Conservation (phyloP, 371 early-diverging fungal genomes). For the Mucor circinelloides region DNA sequence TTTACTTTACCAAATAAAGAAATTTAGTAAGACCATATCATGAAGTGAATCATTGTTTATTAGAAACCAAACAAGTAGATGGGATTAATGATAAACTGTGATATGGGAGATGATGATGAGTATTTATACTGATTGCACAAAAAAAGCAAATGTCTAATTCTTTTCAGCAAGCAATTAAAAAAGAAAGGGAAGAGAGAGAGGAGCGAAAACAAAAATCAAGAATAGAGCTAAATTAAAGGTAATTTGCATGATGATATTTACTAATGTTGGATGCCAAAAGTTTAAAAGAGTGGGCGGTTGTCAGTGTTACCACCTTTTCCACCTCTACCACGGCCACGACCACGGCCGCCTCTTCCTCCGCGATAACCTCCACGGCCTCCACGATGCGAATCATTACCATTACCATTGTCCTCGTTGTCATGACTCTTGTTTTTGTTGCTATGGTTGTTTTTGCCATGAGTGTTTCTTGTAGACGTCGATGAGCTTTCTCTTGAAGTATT, state of each 20-base stretch:
- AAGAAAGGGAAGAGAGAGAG: too few species aligned
- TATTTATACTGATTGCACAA: too few species aligned
- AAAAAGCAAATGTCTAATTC: too few species aligned
- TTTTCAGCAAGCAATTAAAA: too few species aligned
- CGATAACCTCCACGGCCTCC: constrained; percentile 13
- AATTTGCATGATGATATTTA: background rate
- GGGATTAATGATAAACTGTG: too few species aligned
- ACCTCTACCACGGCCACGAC: background rate
- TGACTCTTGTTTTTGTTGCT: background rate
- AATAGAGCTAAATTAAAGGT: too few species aligned
- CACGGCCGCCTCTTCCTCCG: constrained; percentile 9
- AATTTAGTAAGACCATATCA: too few species aligned
- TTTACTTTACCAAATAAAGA: too few species aligned
- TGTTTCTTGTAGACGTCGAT: background rate
- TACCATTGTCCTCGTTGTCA: background rate
- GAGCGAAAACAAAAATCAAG: too few species aligned
- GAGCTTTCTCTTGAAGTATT: constrained; percentile 6
- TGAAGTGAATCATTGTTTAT: too few species aligned
- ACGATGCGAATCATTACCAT: constrained; percentile 4
- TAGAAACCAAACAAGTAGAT: too few species aligned
- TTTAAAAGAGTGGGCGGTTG: background rate
- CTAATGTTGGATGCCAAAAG: background rate
- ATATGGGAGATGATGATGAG: too few species aligned
- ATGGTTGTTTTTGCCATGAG: background rate
- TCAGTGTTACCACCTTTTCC: background rate